These are phyloP conservation scores for Firmiana major DNA, from an alignment of 345 rosid species.

Conservation along the genomic window DNA sequence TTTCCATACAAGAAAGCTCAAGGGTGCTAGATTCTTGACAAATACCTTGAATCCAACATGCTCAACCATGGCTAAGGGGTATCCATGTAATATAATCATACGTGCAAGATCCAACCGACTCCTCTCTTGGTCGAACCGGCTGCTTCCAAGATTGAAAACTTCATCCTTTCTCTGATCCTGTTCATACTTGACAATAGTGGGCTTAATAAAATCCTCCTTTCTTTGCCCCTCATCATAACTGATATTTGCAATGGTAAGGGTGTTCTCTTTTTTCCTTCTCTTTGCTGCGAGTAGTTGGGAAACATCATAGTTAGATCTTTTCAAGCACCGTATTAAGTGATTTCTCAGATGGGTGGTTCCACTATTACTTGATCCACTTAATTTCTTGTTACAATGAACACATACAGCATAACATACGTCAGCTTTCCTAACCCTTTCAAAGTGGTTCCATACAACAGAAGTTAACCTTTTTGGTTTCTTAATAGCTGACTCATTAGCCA, in stretches of 20 bases:
- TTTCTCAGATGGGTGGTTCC: conserved; percentile 93
- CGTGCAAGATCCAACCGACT: conserved; percentile 82
- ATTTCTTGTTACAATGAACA: conserved; percentile 81
- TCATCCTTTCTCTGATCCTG: conserved; percentile 74
- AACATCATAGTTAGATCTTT: conserved; percentile 76
- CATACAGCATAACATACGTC: conserved; percentile 89
- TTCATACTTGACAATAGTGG: conserved; percentile 56
- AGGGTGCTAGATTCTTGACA: conserved; percentile 69
- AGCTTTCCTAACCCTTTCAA: conserved; percentile 81
- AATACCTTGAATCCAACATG: conserved; percentile 86
- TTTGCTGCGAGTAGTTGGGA: conserved; percentile 80
- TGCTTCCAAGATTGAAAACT: conserved; percentile 49
- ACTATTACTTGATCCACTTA: conserved; percentile 93
- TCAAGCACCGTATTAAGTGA: conserved; percentile 87
- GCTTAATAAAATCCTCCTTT: conserved; percentile 69
- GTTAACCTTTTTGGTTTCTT: conserved; percentile 89
- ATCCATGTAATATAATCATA: conserved; percentile 82
- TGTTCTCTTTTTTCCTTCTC: conserved; percentile 69
- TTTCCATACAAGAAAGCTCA: conserved; percentile 70
- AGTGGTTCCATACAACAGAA: conserved; percentile 93
- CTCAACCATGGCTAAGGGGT: conserved; percentile 79
- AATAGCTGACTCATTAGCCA: conserved; percentile 43
- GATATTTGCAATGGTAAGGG: conserved; percentile 44
- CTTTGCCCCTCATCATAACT: conserved; percentile 61
- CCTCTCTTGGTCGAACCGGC: conserved; percentile 75